phyloP scores from a whole-genome alignment of 768 basidiomycete species.

The Mycena filopes region DNA sequence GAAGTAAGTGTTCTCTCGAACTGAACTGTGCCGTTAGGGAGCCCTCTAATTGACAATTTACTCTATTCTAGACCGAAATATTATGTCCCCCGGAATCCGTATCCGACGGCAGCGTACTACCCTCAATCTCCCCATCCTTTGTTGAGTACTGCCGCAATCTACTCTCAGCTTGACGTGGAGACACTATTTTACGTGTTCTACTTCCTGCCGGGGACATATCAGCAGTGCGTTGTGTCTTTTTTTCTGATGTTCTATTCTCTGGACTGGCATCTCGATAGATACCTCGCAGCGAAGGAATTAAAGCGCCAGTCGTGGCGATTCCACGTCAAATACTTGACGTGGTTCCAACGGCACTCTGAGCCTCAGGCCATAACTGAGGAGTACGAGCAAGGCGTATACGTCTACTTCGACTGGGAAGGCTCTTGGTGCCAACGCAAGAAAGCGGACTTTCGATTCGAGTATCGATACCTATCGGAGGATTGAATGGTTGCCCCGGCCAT shows the following conservation, averaged over 20 bases:
- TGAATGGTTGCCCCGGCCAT: constrained; percentile 46
- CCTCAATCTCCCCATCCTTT: constrained; percentile 88
- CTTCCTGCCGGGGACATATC: constrained; percentile 96
- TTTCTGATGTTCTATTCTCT: constrained; percentile 17
- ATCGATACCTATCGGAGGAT: constrained; percentile 94
- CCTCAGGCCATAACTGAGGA: constrained; percentile 99
- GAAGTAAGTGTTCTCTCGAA: constrained; percentile 67
- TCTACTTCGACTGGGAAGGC: constrained; percentile 99
- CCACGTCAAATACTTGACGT: constrained; percentile 98
- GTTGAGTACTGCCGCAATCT: constrained; percentile 85
- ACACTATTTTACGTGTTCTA: constrained; percentile 99
- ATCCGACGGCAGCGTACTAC: constrained; percentile 92
- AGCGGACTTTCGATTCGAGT: constrained; percentile 97
- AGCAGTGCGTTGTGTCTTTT: constrained; percentile 73
- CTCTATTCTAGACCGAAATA: constrained; percentile 84
- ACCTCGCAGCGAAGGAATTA: constrained; percentile 94
- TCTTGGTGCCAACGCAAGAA: constrained; percentile 99
- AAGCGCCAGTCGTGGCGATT: constrained; percentile 99
- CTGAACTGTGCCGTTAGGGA: constrained; percentile 16
- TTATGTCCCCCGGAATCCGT: constrained; percentile 94
- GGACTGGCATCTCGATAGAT: constrained; percentile 57
- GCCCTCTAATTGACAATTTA: constrained; percentile 27
- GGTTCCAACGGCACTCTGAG: constrained; percentile 99
- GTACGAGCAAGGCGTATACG: constrained; percentile 99
- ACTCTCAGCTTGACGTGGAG: constrained; percentile 93